Evolutionary conservation across 2,329 filamentous ascomycete genomes (phyloP), one percentile per base, ranked within the genome.

Genomic region (Helotiales sp.): DNA sequence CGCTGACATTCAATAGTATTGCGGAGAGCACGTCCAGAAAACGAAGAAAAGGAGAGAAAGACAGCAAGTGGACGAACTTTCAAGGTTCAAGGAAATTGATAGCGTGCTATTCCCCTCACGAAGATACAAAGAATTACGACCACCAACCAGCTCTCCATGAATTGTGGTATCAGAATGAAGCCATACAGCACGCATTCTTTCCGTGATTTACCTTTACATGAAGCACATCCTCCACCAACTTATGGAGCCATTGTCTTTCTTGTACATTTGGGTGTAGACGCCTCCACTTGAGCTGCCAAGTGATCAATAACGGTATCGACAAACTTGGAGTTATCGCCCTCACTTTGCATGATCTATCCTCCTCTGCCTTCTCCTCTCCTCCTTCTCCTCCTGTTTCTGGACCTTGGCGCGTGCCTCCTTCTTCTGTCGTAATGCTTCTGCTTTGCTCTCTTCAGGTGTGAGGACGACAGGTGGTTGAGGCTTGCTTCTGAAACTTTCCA

Each of bases 21-120:
- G 65, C 93, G 96, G 73, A 86, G 96, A 78, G 95, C 95, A 60
- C 85, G 95, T 69, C 96, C 95, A 42, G 95, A 99, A 73, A 92
- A 88, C 68, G 93, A 98, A 76, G 95, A 98, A 76, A 93, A 93
- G 78, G 96, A 99, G 78, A 88, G 91, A 71, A 99, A 99, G 86
- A 99, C 95, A 57, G 95, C 96, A 47, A 98, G 91, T 73, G 95
- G 95, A 64, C 86, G 95, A 69, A 96, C 93, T 42, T 99, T 99
- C 84, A 87, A 71, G 55, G 67, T 71, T 29, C 70, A 72, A 57
- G 69, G 70, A 27, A 69, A 60, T 30, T 71, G 49, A 67, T 42
- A 13, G 40, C 40, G 9, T 9, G 17, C 36, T 27, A 13, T 25
- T 44, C 24, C 15, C 22, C 10, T 25, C 10, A 25, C 22, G 12